Evolutionary conservation across 139 green algal genomes (phyloP), one percentile per base, ranked within the genome.

Genomic region (Haematococcus lacustris): DNA sequence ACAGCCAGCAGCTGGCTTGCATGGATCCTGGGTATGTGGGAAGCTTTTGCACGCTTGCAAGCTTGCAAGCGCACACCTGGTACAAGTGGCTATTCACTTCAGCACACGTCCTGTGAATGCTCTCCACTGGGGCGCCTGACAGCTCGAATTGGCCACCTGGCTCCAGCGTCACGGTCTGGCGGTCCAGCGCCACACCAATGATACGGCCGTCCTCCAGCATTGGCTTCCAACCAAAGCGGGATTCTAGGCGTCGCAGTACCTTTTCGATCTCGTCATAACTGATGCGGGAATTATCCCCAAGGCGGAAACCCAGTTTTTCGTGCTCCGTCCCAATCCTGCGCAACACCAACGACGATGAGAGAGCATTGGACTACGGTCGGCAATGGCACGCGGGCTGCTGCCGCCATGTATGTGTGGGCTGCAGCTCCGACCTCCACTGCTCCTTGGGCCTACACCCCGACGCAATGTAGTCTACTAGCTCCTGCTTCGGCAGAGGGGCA

Each of bases 131-230:
- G 2, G 93, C 94, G 9, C 95, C 94, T 53, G 82, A 93, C 37
- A 99, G 88, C 85, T 99, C 95, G 81, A 99, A 97, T 80, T 99
- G 95, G 40, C 95, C 95, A 30, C 95, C 95, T 0, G 95, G 95
- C 83, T 99, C 95, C 38, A 99, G 77, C 4, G 94, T 97, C 28
- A 99, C 90, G 75, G 80, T 96, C 83, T 97, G 91, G 5, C 88
- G 88, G 68, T 93, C 85, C 53, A 89, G 71, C 68, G 81, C 82
- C n/a, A 88, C 80, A 2, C 91, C 95, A 69, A 98, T 98, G 74
- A 96, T 95, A 6, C 90, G 84, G 5, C 95, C 66, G 87, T 89
- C 79, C 80, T 99, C 95, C 35, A 93, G 90, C 13, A 99, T 94
- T 3, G 86, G 88, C 66, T 89, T 13, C 95, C 95, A 99, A 4